phyloP scores from a whole-genome alignment of 176 grass and related monocot genomes.

The Oryza punctata region DNA sequence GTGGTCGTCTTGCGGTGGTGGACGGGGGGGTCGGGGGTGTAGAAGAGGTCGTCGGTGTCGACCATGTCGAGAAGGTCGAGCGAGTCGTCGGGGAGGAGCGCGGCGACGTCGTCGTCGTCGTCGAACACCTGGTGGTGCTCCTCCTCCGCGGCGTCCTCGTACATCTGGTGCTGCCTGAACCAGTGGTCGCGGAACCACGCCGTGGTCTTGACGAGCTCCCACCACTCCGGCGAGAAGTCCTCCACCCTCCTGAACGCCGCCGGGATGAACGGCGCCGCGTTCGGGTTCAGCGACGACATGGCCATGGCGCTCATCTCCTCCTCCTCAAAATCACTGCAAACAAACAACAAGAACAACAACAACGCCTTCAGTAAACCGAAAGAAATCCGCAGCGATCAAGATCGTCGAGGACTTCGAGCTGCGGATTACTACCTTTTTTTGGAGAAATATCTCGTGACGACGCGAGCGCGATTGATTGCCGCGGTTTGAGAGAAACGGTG shows the following conservation, averaged over 20 bases:
- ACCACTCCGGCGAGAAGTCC: constrained; percentile 96
- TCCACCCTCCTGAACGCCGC: constrained; percentile 79
- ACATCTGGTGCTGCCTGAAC: constrained; percentile 74
- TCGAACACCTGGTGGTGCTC: not conserved
- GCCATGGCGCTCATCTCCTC: constrained; percentile 45
- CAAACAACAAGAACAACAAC: not conserved
- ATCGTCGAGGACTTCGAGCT: not conserved
- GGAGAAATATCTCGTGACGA: not conserved
- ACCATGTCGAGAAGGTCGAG: constrained; percentile 69
- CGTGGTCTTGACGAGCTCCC: constrained; percentile 89
- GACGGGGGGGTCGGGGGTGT: constrained; percentile 16
- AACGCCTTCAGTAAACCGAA: not conserved
- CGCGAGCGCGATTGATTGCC: not conserved
- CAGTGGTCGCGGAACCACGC: constrained; percentile 97
- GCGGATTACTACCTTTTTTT: not conserved
- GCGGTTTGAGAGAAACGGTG: not conserved
- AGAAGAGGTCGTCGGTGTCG: constrained; percentile 55
- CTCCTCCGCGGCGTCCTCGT: constrained; percentile 45
- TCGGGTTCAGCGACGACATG: constrained; percentile 79
- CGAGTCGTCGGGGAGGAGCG: constrained; percentile 74
- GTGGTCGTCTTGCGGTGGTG: not conserved
- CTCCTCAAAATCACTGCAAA: not conserved
- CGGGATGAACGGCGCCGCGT: constrained; percentile 93
- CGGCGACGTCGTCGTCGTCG: constrained; percentile 50
- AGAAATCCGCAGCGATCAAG: not conserved